These are phyloP conservation scores for Sugiyamaella castrensis DNA, from an alignment of 1,139 yeast species.

Conservation along the genomic window DNA sequence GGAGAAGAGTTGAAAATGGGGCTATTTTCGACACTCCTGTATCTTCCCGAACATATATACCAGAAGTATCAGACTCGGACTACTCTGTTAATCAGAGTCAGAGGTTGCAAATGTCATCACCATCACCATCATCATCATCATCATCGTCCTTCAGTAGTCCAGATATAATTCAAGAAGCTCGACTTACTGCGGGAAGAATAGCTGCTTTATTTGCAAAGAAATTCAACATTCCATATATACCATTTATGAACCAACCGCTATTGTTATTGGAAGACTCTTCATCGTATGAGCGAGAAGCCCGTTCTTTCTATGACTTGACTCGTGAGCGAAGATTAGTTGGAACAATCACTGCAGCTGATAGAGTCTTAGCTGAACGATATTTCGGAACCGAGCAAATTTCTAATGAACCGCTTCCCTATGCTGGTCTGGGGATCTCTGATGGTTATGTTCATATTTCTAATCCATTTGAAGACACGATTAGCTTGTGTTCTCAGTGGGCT, in stretches of 20 bases:
- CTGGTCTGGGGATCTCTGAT: conserved; percentile 25
- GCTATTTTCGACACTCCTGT: conserved; percentile 16
- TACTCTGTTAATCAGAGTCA: too few relatives aligned
- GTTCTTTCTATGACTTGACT: neutral
- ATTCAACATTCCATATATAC: conserved; percentile 11
- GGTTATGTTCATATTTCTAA: conserved; percentile 27
- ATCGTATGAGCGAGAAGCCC: neutral
- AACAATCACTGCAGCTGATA: neutral
- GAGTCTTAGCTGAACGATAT: conserved; percentile 9
- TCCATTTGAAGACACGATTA: conserved; percentile 26
- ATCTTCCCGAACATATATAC: conserved; percentile 13
- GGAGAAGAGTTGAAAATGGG: conserved; percentile 17
- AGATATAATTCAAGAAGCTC: conserved; percentile 20
- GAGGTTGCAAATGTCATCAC: too few relatives aligned
- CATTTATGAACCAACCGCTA: conserved; percentile 2
- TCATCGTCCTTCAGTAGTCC: neutral
- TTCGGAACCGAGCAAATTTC: conserved; percentile 14
- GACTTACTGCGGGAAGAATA: conserved; percentile 20
- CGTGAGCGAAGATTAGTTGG: conserved; percentile 8
- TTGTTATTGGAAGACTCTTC: neutral
- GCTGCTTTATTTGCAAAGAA: conserved; percentile 13
- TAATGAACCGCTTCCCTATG: conserved; percentile 18
- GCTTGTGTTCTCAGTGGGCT: conserved; percentile 24
- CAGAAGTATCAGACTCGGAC: neutral
- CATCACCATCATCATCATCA: neutral